Base-by-base conservation (phyloP, 2,329 filamentous ascomycete species). In the Cylindrodendrum hubeiense region DNA sequence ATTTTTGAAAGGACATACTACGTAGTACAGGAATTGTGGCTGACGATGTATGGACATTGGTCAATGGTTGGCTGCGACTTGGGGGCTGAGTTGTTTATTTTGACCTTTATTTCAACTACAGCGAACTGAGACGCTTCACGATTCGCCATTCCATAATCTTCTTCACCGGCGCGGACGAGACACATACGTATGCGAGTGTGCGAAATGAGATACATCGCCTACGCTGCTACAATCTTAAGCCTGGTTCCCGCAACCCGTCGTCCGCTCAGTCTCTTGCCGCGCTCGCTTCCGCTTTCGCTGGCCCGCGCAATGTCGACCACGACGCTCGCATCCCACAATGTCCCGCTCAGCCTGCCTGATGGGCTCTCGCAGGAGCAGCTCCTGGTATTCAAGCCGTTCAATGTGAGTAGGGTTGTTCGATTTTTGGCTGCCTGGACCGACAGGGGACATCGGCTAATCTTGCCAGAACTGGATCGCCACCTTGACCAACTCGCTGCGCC, bases 301-400 rank as follows among this genome's bases (percentile, higher is more conserved):
- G 24, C 56, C 1, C 72, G 66, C 64, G 46, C 44, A 21, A 75
- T 75, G 71, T 68, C 73, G 4, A 71, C 69, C 2, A 63, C 53
- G 4, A 71, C 70, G 5, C 69, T 75, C 43, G 53, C 66, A 15
- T 62, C 61, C 21, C 71, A 79, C 28, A 69, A 77, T 59, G 73
- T 86, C 55, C 76, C 79, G 4, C 79, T 88, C 55, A 80, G 74
- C 10, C 77, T 87, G 0, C 81, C 83, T 0, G 73, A 80, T 0
- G 83, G 80, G 3, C 78, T 87, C 21, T 76, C 82, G 0, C 74
- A 83, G 59, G 76, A 84, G 0, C 79, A 85, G 58, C 76, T 89
- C 2, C 74, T 80, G 12, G 71, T 70, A 6, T 88, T 88, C 69
- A 79, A 78, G 7, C 85, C 86, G 0, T 88, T 88, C 71, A 84